These are phyloP conservation scores for Ophiostoma triangulosporum DNA, from an alignment of 2,329 filamentous ascomycete species.

Conservation along the genomic window DNA sequence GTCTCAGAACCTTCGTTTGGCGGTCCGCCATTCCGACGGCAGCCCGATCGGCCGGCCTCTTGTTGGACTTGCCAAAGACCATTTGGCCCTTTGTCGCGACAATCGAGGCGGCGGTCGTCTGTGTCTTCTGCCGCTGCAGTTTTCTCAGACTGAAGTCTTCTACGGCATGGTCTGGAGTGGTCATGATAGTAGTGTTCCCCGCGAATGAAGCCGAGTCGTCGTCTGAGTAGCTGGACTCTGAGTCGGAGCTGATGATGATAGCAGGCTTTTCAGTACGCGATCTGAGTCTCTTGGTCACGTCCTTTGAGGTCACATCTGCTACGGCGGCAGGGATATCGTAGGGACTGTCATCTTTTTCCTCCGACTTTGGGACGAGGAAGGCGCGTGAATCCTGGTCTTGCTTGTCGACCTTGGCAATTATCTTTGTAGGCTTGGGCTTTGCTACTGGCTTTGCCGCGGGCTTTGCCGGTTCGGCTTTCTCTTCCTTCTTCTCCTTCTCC, in stretches of 20 bases:
- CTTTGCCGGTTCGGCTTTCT: background rate
- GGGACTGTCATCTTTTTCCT: background rate
- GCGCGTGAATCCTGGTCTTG: background rate
- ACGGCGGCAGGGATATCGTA: background rate
- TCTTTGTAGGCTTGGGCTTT: background rate
- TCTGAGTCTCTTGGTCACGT: constrained; percentile 5
- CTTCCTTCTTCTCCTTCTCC: background rate
- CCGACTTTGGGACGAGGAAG: background rate
- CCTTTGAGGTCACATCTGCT: background rate
- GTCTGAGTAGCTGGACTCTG: background rate
- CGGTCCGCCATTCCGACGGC: too few relatives aligned
- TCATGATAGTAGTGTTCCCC: background rate
- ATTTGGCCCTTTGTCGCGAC: background rate
- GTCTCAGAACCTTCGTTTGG: background rate
- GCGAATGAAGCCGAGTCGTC: background rate
- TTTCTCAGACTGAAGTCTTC: background rate
- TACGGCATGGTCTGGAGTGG: background rate
- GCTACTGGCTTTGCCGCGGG: background rate
- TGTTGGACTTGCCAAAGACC: background rate
- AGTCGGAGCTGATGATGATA: constrained; percentile 10
- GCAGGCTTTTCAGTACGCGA: constrained; percentile 2
- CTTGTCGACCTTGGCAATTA: background rate
- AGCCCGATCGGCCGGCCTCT: background rate
- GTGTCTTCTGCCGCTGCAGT: background rate
- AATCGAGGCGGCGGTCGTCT: background rate